These are phyloP conservation scores for Eucalyptus decipiens DNA, from an alignment of 345 rosid genomes.

Conservation along the genomic window DNA sequence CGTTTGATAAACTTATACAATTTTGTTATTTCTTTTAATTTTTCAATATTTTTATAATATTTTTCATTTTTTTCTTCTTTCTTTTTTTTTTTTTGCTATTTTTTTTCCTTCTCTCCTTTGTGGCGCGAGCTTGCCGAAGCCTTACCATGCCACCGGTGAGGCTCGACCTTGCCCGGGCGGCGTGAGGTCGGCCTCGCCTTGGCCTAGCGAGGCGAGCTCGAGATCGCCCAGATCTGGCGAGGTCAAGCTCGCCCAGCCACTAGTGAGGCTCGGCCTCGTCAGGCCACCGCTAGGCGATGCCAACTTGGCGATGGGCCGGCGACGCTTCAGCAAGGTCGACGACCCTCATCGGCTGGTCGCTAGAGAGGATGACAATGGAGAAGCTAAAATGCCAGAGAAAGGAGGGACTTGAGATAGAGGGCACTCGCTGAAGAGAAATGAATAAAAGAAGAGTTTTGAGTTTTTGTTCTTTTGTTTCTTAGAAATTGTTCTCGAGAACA, in stretches of 20 bases:
- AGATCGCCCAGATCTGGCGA: fast-evolving
- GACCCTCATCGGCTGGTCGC: fast-evolving
- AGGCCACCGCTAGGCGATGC: fast-evolving
- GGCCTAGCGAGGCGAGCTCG: too few species aligned
- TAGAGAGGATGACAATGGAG: fast-evolving
- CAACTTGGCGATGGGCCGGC: fast-evolving
- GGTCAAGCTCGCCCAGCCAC: too few species aligned
- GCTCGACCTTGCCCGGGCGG: fast-evolving
- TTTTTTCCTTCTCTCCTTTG: too few species aligned
- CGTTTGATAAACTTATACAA: too few species aligned
- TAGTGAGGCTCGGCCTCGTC: fast-evolving
- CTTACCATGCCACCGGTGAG: fast-evolving
- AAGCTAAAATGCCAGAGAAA: too few species aligned
- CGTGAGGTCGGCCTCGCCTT: fast-evolving
- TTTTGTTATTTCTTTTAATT: too few species aligned
- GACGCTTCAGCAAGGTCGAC: fast-evolving
- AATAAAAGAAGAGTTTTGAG: too few species aligned
- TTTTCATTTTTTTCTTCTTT: fast-evolving
- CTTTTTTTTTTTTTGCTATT: fast-evolving
- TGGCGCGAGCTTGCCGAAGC: fast-evolving
- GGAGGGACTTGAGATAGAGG: too few species aligned
- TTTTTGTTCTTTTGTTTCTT: too few species aligned
- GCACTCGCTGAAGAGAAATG: too few species aligned
- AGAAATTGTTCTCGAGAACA: too few species aligned
- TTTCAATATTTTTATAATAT: too few species aligned